A percentile compares a stretch with the other conserved stretches of the same genome.
phyloP scores from a whole-genome alignment of 257 asterid species.

The Phtheirospermum japonicum region DNA sequence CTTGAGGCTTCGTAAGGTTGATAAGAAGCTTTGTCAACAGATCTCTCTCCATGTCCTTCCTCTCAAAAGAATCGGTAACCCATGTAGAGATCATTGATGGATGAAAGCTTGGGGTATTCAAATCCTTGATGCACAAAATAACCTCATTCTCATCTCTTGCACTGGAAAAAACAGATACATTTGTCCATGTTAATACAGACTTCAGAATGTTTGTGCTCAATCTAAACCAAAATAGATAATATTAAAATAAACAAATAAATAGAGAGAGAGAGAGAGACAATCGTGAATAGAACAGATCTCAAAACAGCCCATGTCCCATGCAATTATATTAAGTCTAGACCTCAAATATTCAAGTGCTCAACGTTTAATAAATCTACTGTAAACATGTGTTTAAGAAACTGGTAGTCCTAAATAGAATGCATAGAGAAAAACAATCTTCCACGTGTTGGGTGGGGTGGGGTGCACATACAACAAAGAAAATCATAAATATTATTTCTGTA shows the following conservation, averaged over 20 bases:
- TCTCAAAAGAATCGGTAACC: slow-evolving; percentile 87
- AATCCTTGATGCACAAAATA: slow-evolving; percentile 63
- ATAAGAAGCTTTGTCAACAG: slow-evolving; percentile 71
- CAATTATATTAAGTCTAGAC: too few species aligned
- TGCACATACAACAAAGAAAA: too few species aligned
- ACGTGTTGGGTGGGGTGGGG: too few species aligned
- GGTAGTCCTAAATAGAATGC: too few species aligned
- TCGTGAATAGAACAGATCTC: not conserved
- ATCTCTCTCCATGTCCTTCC: slow-evolving; percentile 84
- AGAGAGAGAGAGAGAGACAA: too few species aligned
- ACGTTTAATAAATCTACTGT: too few species aligned
- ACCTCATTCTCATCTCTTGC: slow-evolving; percentile 73
- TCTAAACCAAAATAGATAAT: slow-evolving; percentile 23
- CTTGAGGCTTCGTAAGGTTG: slow-evolving; percentile 52
- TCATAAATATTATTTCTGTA: too few species aligned
- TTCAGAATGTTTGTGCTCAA: not conserved
- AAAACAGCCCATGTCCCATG: too few species aligned
- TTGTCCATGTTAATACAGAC: slow-evolving; percentile 14
- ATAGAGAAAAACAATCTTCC: too few species aligned
- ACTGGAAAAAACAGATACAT: slow-evolving; percentile 36
- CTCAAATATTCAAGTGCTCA: too few species aligned
- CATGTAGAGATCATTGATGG: slow-evolving; percentile 55
- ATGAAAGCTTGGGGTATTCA: slow-evolving; percentile 61
- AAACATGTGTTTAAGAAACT: too few species aligned
- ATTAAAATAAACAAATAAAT: not conserved